A percentile compares a stretch with the other conserved stretches of the same genome.
Evolutionary conservation across 2,329 filamentous ascomycete genomes (phyloP).

Genomic region (Trichoderma sp.): DNA sequence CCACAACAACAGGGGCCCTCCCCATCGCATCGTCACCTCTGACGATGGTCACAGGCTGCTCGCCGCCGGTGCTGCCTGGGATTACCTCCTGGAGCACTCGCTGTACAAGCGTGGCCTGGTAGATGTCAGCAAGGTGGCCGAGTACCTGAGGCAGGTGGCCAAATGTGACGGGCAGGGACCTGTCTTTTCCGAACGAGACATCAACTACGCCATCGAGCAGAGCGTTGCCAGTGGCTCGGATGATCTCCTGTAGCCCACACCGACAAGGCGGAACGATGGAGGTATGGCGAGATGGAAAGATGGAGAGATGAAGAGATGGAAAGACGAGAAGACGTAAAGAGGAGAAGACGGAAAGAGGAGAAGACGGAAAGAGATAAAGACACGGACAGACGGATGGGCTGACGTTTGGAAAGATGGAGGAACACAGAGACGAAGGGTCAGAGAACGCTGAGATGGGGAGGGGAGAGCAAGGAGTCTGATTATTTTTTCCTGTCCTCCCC

Average conservation of each 20-base stretch:
- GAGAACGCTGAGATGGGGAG: neutral
- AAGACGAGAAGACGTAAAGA: neutral
- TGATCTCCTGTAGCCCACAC: conserved; percentile 57
- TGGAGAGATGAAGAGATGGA: neutral
- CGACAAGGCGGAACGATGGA: neutral
- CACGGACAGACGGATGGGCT: too few species aligned
- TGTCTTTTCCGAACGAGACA: conserved; percentile 78
- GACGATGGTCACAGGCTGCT: conserved; percentile 70
- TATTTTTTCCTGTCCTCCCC: neutral
- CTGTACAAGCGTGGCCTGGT: conserved; percentile 76
- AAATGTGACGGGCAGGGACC: conserved; percentile 86
- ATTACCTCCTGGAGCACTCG: conserved; percentile 80
- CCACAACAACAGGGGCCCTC: conserved; percentile 64
- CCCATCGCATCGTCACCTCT: conserved; percentile 69
- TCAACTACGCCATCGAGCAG: conserved; percentile 74
- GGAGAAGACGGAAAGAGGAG: too few species aligned
- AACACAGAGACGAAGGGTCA: neutral
- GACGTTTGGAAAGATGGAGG: too few species aligned
- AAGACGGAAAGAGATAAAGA: too few species aligned
- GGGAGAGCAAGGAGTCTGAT: neutral
- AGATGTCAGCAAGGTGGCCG: conserved; percentile 79
- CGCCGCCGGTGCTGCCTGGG: conserved; percentile 81
- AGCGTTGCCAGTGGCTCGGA: conserved; percentile 78
- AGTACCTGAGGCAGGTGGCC: conserved; percentile 72
- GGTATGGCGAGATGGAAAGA: neutral